These are phyloP conservation scores for Penicillium bialowiezense DNA, from an alignment of 495 filamentous ascomycete species.

Conservation along the genomic window DNA sequence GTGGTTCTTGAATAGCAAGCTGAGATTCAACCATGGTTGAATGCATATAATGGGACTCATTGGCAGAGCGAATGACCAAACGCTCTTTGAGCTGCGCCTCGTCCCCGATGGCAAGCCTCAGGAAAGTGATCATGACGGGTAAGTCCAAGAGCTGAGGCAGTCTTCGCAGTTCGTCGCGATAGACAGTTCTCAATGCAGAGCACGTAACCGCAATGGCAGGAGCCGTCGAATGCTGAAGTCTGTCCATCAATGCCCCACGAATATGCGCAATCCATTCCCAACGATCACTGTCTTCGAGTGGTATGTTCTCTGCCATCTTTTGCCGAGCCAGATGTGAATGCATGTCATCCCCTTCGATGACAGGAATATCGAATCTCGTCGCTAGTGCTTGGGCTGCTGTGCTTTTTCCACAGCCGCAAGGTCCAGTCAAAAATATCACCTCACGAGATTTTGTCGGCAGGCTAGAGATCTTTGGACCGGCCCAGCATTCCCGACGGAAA, in stretches of 20 bases:
- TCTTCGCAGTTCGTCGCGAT: slow-evolving; percentile 22
- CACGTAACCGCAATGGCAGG: slow-evolving; percentile 20
- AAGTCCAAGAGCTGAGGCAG: slow-evolving; percentile 18
- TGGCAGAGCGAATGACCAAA: slow-evolving; percentile 5
- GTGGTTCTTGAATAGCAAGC: slow-evolving; percentile 17
- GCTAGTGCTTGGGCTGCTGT: slow-evolving; percentile 15
- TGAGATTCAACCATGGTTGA: slow-evolving; percentile 25
- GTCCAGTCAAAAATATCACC: slow-evolving; percentile 23
- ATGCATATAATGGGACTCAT: slow-evolving; percentile 26
- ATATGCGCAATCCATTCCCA: slow-evolving; percentile 29
- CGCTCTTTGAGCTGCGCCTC: slow-evolving; percentile 11
- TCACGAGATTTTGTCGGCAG: neutral
- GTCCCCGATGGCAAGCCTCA: slow-evolving; percentile 7
- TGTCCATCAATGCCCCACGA: slow-evolving; percentile 24
- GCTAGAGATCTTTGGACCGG: neutral
- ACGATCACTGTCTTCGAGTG: slow-evolving; percentile 18
- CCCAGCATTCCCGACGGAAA: slow-evolving; percentile 18
- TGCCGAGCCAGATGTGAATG: slow-evolving; percentile 18
- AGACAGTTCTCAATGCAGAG: slow-evolving; percentile 17
- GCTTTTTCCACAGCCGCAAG: slow-evolving; percentile 24
- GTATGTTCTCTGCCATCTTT: slow-evolving; percentile 20
- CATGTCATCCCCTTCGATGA: slow-evolving; percentile 24
- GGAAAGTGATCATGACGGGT: slow-evolving; percentile 22
- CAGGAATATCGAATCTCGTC: slow-evolving; percentile 10
- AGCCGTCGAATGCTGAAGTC: slow-evolving; percentile 7